phyloP scores from a whole-genome alignment of 2,329 filamentous ascomycete species.

The Fusarium floridanum region DNA sequence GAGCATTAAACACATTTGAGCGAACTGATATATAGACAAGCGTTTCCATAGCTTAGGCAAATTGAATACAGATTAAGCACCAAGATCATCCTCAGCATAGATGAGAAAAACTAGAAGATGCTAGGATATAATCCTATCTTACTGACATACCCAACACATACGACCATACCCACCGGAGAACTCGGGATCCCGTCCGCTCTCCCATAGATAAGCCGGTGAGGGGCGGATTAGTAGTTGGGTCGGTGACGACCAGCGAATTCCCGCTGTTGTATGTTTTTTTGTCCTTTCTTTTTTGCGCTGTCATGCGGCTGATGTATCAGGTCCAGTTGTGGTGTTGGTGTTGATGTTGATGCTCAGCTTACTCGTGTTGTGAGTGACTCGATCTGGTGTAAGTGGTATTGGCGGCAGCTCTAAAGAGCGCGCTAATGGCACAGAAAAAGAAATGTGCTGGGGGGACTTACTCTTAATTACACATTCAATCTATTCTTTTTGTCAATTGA shows the following conservation, averaged over 20 bases:
- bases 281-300: not conserved
- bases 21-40: not conserved
- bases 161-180: not conserved
- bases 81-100: not conserved
- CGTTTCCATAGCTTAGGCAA: not conserved
- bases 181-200: too few relatives aligned
- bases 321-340: not conserved
- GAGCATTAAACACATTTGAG: not conserved
- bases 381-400: not conserved
- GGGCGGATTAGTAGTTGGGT: too few relatives aligned
- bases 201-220: too few relatives aligned
- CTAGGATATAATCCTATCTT: not conserved
- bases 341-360: not conserved
- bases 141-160: not conserved
- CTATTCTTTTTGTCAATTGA: not conserved
- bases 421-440: not conserved
- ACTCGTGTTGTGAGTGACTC: not conserved
- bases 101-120: not conserved
- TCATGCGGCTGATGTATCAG: not conserved
- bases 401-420: not conserved
- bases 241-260: not conserved
- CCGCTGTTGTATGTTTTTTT: slow-evolving; percentile 1
- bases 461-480: not conserved
- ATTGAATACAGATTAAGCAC: not conserved
- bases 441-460: too few relatives aligned